Conservation (phyloP, 345 rosid species). For the Crucihimalaya himalaica region DNA sequence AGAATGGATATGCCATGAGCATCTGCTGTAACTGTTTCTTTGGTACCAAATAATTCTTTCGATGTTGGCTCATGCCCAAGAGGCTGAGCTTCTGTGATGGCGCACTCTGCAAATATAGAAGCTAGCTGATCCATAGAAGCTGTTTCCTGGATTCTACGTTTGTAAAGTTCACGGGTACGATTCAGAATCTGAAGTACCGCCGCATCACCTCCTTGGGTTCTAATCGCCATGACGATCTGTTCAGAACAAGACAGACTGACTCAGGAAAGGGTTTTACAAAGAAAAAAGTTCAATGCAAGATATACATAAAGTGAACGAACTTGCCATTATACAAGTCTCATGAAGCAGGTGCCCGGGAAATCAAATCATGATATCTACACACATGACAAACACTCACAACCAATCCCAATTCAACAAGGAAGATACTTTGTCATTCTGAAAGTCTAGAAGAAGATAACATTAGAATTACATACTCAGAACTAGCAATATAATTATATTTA, state of each 20-base stretch:
- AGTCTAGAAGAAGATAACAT: background rate
- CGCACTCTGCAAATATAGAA: constrained; percentile 89
- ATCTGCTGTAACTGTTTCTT: constrained; percentile 39
- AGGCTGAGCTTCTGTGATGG: constrained; percentile 80
- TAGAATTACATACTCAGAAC: background rate
- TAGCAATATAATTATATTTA: background rate
- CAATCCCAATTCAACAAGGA: constrained; percentile 4
- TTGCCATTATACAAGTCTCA: constrained; percentile 13
- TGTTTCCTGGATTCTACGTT: constrained; percentile 52
- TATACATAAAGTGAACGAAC: background rate
- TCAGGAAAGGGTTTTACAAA: constrained; percentile 3
- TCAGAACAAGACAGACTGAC: constrained; percentile 20
- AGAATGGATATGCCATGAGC: constrained; percentile 67
- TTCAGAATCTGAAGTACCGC: constrained; percentile 66
- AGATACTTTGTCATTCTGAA: background rate
- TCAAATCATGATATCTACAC: constrained; percentile 10
- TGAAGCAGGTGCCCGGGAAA: background rate
- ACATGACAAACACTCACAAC: background rate
- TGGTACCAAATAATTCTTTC: constrained; percentile 18
- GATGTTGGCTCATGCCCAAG: constrained; percentile 38
- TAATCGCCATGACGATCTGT: constrained; percentile 83
- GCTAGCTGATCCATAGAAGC: constrained; percentile 76
- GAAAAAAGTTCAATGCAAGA: background rate
- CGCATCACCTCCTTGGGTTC: constrained; percentile 72
- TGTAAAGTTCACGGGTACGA: constrained; percentile 79